These are phyloP conservation scores for Microbotryum lychnidis-dioicae DNA, from an alignment of 1,284 basidiomycete genomes.

Conservation along the genomic window DNA sequence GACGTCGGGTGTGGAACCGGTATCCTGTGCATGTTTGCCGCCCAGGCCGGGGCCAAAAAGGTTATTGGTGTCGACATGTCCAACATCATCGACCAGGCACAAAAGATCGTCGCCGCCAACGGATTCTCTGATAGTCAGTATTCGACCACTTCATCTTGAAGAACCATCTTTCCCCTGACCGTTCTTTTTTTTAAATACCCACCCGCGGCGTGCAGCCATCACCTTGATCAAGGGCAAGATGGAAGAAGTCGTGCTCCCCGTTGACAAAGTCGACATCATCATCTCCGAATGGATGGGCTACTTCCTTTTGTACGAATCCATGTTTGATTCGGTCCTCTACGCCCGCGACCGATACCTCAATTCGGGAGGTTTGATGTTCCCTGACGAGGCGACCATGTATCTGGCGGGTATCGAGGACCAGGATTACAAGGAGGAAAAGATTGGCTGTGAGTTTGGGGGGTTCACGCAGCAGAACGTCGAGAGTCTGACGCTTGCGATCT, in stretches of 20 bases:
- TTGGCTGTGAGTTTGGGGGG: constrained; percentile 65
- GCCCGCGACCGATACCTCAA: constrained; percentile 92
- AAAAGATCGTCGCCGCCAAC: constrained; percentile 92
- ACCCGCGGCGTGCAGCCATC: constrained; percentile 54
- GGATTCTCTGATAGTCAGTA: constrained; percentile 85
- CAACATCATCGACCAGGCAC: constrained; percentile 98
- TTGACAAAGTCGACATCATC: constrained; percentile 91
- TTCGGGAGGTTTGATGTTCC: constrained; percentile 85
- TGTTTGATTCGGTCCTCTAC: constrained; percentile 96
- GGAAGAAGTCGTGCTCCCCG: constrained; percentile 61
- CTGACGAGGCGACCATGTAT: constrained; percentile 88
- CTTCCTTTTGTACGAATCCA: constrained; percentile 89
- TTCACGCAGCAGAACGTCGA: neutral
- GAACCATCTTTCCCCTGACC: neutral
- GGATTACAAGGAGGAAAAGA: constrained; percentile 99
- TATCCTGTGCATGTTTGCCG: constrained; percentile 98
- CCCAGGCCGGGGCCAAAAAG: constrained; percentile 90
- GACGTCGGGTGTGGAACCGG: constrained; percentile 99
- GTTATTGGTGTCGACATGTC: constrained; percentile 99
- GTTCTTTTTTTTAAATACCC: neutral
- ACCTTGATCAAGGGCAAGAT: constrained; percentile 97
- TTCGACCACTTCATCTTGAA: neutral
- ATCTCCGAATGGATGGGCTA: constrained; percentile 99
- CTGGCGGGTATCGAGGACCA: constrained; percentile 97
- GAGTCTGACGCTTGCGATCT: neutral